Percentiles rank a stretch among this genome's conserved stretches.
These are phyloP conservation scores for Peniophora sp. DNA, from an alignment of 1,284 basidiomycete genomes.

Conservation along the genomic window DNA sequence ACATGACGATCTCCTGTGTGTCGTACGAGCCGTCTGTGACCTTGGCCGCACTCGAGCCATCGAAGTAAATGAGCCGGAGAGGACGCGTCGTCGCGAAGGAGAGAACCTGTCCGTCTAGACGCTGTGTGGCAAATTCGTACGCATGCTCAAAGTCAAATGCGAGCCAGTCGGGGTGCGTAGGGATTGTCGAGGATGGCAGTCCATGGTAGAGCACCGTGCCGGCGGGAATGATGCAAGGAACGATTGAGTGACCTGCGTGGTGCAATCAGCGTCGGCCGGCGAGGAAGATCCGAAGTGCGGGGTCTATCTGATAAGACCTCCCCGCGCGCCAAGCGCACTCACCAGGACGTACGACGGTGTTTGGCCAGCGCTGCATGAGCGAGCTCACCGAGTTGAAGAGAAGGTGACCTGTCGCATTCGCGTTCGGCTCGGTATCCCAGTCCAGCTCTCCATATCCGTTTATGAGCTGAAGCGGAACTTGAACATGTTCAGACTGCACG, in stretches of 20 bases:
- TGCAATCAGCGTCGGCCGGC: too few species aligned
- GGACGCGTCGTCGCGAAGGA: conserved; percentile 2
- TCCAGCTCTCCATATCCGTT: too few species aligned
- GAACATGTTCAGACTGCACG: too few species aligned
- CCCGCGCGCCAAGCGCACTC: too few species aligned
- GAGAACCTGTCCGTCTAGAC: neutral
- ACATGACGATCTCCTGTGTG: conserved; percentile 5
- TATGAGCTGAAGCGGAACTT: too few species aligned
- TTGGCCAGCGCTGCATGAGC: too few species aligned
- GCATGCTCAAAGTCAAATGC: conserved; percentile 11
- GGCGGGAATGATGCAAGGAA: conserved; percentile 2
- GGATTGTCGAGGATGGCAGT: neutral
- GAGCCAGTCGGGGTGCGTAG: conserved; percentile 8
- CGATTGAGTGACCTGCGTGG: conserved; percentile 7
- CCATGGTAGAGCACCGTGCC: conserved; percentile 12
- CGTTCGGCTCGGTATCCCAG: too few species aligned
- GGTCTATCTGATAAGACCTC: too few species aligned
- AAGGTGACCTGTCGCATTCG: too few species aligned
- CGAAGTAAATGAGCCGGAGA: conserved; percentile 7
- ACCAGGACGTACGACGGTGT: too few species aligned
- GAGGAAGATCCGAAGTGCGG: too few species aligned
- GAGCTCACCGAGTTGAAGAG: too few species aligned
- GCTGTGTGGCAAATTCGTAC: neutral
- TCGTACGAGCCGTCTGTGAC: conserved; percentile 3
- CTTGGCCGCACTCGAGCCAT: conserved; percentile 6